These are phyloP conservation scores for Pyrenochaeta sp. DNA, from an alignment of 2,329 filamentous ascomycete genomes.

Conservation along the genomic window DNA sequence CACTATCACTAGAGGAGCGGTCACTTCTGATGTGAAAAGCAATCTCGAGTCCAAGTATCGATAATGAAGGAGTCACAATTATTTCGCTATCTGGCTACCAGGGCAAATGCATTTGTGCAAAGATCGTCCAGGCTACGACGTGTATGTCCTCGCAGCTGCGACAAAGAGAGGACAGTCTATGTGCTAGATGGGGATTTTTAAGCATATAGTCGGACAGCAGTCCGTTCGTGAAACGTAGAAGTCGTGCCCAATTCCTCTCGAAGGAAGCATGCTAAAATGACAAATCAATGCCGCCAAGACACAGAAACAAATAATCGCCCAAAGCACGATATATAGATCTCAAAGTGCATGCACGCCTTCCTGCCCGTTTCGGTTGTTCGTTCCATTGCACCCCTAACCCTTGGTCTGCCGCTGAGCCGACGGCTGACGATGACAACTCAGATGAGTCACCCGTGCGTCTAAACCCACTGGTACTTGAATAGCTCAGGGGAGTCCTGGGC, in stretches of 20 bases:
- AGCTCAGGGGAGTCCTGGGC: background rate
- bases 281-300: background rate
- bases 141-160: background rate
- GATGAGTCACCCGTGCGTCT: background rate
- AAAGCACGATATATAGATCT: background rate
- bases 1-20: background rate
- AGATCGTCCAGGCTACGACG: too few relatives aligned
- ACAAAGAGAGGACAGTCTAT: background rate
- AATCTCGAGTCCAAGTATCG: too few relatives aligned
- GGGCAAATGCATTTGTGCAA: background rate
- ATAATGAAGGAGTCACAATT: too few relatives aligned
- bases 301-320: background rate
- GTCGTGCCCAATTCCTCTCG: background rate
- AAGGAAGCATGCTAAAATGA: background rate
- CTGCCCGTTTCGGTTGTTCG: background rate
- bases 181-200: background rate
- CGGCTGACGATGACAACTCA: background rate
- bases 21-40: too few relatives aligned
- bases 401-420: background rate
- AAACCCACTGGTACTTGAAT: background rate
- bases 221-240: background rate
- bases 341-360: background rate
- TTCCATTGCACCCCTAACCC: background rate
- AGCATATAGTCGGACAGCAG: background rate
- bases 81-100: background rate